Base-by-base conservation (phyloP, 257 asterid species). In the Schizonepeta tenuifolia region DNA sequence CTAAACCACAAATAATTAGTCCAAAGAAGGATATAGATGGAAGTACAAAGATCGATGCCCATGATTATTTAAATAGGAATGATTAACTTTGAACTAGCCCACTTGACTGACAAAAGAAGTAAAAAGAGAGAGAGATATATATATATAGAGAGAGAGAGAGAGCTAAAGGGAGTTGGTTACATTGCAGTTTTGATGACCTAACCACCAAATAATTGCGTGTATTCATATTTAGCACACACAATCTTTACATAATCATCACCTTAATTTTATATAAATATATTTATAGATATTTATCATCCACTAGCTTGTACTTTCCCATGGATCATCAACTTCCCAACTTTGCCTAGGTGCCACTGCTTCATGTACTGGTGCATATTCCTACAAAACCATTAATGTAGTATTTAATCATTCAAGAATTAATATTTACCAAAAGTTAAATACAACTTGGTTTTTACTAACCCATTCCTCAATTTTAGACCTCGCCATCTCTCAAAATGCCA, bases 321-420 rank as follows among this genome's bases (percentile, higher is more conserved):
- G 83, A 77, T 69, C 69, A 41, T 64, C 69, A 46, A 77, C 80
- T 77, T 81, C 84, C 90, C 88, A 83, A 66, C 82, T 80, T 74
- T 85, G 77, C 73, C 75, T 81, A 14, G 87, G 64, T 46, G 82
- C 88, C 55, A 85, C 88, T 65, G 72, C 79, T 61, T 72, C 83
- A 74, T 87, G 86, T 17, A 76, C 63, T 31, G 90, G 76, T 72
- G 67, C 77, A 82, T 83, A 83, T 76, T 85, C 93, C 93, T 87
- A 77, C 78, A 71, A n/a, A 40, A 7, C 12, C 31, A 36, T 9
- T 18, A 36, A 36, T 17, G 0, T 9, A 9, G n/a, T n/a, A n/a
- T n/a, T 3, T 7, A 31, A 31, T 31, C 6, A 40, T 18, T 41
- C 12, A 15, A 24, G 1, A 7, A 65, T 58, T 28, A 28, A 8